Conservation (phyloP, 495 filamentous ascomycete genomes). For the Geopyxis carbonaria region DNA sequence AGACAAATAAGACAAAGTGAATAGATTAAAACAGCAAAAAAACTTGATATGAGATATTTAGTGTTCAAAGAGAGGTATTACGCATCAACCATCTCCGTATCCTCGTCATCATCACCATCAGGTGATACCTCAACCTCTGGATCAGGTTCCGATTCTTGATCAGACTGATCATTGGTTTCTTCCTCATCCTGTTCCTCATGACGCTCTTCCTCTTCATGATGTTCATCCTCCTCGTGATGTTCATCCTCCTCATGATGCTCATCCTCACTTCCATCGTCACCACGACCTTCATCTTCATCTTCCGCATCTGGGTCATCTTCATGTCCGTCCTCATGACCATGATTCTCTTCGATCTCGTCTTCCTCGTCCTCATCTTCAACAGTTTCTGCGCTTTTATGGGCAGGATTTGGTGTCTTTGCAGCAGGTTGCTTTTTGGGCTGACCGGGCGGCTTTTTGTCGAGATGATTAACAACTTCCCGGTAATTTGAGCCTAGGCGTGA, state of each 20-base stretch:
- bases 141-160: slow-evolving; percentile 15
- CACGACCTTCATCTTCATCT: slow-evolving; percentile 43
- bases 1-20: neutral
- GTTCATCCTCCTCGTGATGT: slow-evolving; percentile 6
- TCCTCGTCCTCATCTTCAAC: slow-evolving; percentile 37
- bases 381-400: slow-evolving; percentile 31
- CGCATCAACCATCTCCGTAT: slow-evolving; percentile 18
- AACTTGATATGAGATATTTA: neutral
- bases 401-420: too few species aligned
- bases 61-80: neutral
- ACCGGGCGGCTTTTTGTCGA: slow-evolving; percentile 42
- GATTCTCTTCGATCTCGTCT: slow-evolving; percentile 31
- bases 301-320: slow-evolving; percentile 27
- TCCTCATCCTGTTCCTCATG: slow-evolving; percentile 8
- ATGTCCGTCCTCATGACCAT: slow-evolving; percentile 33
- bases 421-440: slow-evolving; percentile 28
- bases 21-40: neutral
- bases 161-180: slow-evolving; percentile 16
- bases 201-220: slow-evolving; percentile 11
- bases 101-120: slow-evolving; percentile 11
- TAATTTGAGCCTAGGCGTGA: slow-evolving; percentile 52
- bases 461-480: slow-evolving; percentile 53
- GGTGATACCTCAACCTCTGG: too few species aligned
- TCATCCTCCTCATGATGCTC: slow-evolving; percentile 30
- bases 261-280: slow-evolving; percentile 34